Conservation (phyloP, 1,139 yeast genomes). For the Candida sp. region DNA sequence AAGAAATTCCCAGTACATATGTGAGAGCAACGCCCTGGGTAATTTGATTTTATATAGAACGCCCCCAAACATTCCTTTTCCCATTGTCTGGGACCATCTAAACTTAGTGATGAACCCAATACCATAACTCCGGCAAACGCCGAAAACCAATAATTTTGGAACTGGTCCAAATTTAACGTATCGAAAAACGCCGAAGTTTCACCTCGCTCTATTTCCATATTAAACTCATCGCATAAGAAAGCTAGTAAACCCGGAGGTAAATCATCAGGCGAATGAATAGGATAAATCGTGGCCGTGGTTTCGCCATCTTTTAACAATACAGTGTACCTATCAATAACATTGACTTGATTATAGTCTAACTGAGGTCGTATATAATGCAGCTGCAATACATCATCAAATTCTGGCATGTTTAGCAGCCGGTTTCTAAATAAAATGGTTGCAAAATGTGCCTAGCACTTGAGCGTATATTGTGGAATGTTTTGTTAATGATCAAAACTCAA, state of each 20-base stretch:
- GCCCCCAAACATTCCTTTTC: constrained; percentile 88
- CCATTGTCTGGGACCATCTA: constrained; percentile 71
- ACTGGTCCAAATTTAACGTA: constrained; percentile 67
- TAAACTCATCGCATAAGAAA: constrained; percentile 86
- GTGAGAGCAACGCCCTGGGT: constrained; percentile 90
- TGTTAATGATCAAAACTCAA: neutral
- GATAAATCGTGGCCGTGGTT: constrained; percentile 90
- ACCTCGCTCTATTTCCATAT: constrained; percentile 88
- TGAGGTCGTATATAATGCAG: constrained; percentile 31
- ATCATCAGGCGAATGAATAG: constrained; percentile 60
- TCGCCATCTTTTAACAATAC: constrained; percentile 83
- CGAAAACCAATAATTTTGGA: constrained; percentile 83
- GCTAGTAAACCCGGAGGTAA: constrained; percentile 78
- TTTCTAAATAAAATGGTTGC: constrained; percentile 1
- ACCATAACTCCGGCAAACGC: constrained; percentile 87
- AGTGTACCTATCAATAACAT: constrained; percentile 46
- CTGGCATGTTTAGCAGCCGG: constrained; percentile 21
- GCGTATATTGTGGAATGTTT: constrained; percentile 23
- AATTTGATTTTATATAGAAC: constrained; percentile 80
- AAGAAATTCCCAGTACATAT: constrained; percentile 89
- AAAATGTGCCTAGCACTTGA: neutral
- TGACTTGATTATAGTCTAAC: constrained; percentile 30
- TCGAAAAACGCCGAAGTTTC: constrained; percentile 86
- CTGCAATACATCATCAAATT: constrained; percentile 33
- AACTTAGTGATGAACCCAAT: constrained; percentile 63